Percentiles rank a stretch among this genome's conserved stretches.
Evolutionary conservation across 768 basidiomycete genomes (phyloP).

Genomic region (Psilocybe azurescens): DNA sequence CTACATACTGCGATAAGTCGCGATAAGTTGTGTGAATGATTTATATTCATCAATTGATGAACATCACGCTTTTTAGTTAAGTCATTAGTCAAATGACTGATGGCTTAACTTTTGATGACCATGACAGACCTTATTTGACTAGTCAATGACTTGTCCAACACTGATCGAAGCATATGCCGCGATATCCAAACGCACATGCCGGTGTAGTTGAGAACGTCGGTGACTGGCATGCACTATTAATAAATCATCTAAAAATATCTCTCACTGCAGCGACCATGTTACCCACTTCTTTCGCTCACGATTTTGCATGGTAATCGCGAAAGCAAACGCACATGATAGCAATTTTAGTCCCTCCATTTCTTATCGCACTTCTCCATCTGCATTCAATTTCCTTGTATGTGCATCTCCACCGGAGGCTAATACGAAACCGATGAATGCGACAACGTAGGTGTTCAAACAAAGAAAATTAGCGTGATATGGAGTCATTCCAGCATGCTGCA

Average conservation of each 20-base stretch:
- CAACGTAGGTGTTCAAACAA: background rate
- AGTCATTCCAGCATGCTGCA: constrained; percentile 4
- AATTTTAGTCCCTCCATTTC: background rate
- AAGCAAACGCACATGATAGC: background rate
- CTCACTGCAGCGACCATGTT: background rate
- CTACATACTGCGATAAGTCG: too few relatives aligned
- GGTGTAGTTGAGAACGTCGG: background rate
- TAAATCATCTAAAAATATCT: background rate
- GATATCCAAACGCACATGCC: background rate
- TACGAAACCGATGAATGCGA: background rate
- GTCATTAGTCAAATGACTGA: too few relatives aligned
- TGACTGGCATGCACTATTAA: background rate
- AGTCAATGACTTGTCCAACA: too few relatives aligned
- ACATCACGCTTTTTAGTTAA: too few relatives aligned
- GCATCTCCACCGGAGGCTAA: background rate
- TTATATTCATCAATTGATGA: too few relatives aligned
- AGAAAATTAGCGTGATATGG: background rate
- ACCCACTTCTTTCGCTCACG: background rate
- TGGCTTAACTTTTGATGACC: too few relatives aligned
- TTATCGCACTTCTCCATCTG: constrained; percentile 2
- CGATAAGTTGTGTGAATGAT: too few relatives aligned
- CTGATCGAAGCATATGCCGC: constrained; percentile 2
- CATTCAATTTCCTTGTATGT: constrained; percentile 3
- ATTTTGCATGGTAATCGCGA: background rate
- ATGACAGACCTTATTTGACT: too few relatives aligned